These are phyloP conservation scores for Penicillium sp. DNA, from an alignment of 2,329 filamentous ascomycete genomes.

Conservation along the genomic window DNA sequence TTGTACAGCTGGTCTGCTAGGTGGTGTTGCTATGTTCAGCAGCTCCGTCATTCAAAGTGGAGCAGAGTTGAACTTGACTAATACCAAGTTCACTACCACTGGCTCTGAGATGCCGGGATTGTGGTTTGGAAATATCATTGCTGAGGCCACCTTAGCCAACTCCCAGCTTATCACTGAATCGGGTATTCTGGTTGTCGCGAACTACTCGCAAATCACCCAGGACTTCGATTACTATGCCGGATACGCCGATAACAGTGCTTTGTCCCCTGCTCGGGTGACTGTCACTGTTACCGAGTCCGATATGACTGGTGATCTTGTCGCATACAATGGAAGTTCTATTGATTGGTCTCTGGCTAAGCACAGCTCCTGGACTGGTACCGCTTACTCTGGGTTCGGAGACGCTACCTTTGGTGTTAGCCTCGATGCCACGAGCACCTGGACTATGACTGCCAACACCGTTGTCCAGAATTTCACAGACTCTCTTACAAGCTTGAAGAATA, in stretches of 20 bases:
- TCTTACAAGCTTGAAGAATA: constrained; percentile 6
- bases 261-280: constrained; percentile 27
- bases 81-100: constrained; percentile 23
- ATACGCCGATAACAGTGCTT: constrained; percentile 26
- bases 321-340: constrained; percentile 30
- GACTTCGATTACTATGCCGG: constrained; percentile 34
- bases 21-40: constrained; percentile 28
- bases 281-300: constrained; percentile 26
- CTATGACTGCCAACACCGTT: constrained; percentile 10
- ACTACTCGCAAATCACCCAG: constrained; percentile 10
- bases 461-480: constrained; percentile 17
- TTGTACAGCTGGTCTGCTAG: constrained; percentile 30
- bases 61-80: constrained; percentile 20
- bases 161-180: constrained; percentile 16
- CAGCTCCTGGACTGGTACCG: constrained; percentile 18
- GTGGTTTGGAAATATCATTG: constrained; percentile 36
- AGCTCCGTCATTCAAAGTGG: constrained; percentile 18
- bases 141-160: constrained; percentile 6
- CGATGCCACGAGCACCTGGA: constrained; percentile 16
- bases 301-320: constrained; percentile 32
- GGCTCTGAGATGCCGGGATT: constrained; percentile 23
- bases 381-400: constrained; percentile 12
- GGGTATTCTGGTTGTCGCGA: constrained; percentile 12
- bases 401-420: constrained; percentile 11
- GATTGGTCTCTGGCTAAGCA: constrained; percentile 11